These are phyloP conservation scores for Salix suchowensis DNA, from an alignment of 345 rosid genomes.

Conservation along the genomic window DNA sequence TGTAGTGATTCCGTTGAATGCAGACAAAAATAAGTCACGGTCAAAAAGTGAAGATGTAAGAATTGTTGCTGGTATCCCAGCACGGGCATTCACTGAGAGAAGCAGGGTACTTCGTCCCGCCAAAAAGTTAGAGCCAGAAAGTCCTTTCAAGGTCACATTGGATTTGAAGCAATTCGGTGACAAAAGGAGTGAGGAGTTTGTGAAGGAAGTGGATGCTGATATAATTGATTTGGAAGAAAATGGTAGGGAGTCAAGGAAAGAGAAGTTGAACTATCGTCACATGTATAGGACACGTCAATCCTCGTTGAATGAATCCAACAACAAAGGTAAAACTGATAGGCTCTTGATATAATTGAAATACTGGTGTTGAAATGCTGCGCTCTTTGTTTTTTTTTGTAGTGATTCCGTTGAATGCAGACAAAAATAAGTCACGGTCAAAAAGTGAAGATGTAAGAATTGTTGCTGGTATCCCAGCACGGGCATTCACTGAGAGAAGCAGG, in stretches of 20 bases:
- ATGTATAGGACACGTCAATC: neutral
- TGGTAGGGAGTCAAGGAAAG: neutral
- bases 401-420: slow-evolving; percentile 9
- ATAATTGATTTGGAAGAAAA: neutral
- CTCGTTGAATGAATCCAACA: slow-evolving; percentile 4
- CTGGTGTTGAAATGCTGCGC: no score
- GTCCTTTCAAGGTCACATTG: slow-evolving; percentile 11
- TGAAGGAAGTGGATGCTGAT: slow-evolving; percentile 14
- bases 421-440: neutral
- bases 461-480: slow-evolving; percentile 7
- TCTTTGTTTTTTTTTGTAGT: neutral
- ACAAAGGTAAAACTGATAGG: slow-evolving; percentile 22
- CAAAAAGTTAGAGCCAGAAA: slow-evolving; percentile 30
- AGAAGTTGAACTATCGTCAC: neutral
- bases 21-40: slow-evolving; percentile 7
- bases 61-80: slow-evolving; percentile 3
- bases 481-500: slow-evolving; percentile 27
- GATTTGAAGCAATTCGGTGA: neutral
- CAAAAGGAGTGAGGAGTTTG: slow-evolving; percentile 10
- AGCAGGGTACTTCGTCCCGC: slow-evolving; percentile 34
- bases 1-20: neutral
- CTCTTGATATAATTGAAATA: neutral
- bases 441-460: slow-evolving; percentile 19
- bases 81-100: slow-evolving; percentile 21
- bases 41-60: slow-evolving; percentile 15